Conservation (phyloP, 2,329 filamentous ascomycete species). For the Cladosporium sp. region DNA sequence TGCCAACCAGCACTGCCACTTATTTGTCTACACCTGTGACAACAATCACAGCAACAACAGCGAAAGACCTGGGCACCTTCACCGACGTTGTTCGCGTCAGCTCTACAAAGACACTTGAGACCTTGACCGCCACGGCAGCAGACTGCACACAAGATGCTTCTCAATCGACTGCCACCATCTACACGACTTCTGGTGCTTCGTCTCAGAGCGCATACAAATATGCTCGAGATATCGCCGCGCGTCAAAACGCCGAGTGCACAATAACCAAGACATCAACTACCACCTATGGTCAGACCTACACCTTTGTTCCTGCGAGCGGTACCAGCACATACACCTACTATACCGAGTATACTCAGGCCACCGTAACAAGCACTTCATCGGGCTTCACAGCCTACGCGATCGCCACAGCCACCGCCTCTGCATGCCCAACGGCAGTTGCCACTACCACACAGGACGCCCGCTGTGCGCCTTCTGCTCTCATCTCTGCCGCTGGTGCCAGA, state of each 20-base stretch:
- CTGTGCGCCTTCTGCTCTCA: conserved; percentile 29
- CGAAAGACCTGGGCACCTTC: conserved; percentile 25
- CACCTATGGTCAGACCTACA: conserved; percentile 27
- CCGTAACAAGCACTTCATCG: conserved; percentile 27
- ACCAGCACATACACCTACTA: conserved; percentile 29
- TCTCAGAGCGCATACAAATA: conserved; percentile 14
- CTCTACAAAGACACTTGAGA: conserved; percentile 26
- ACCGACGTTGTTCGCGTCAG: conserved; percentile 24
- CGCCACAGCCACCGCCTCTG: conserved; percentile 23
- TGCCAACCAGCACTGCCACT: conserved; percentile 29
- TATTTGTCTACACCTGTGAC: conserved; percentile 25
- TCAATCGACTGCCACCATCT: conserved; percentile 21
- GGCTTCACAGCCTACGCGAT: conserved; percentile 29
- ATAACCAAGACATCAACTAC: conserved; percentile 26
- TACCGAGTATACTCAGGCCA: conserved; percentile 26
- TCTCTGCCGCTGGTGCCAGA: conserved; percentile 20
- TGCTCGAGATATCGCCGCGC: conserved; percentile 16
- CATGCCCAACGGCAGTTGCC: conserved; percentile 17
- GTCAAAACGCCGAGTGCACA: conserved; percentile 22
- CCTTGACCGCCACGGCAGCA: conserved; percentile 23
- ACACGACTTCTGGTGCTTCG: conserved; percentile 12
- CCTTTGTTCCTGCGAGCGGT: conserved; percentile 20
- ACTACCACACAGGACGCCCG: conserved; percentile 28
- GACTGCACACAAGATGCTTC: conserved; percentile 20
- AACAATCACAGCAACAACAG: conserved; percentile 22